Evolutionary conservation across 2,329 filamentous ascomycete species (phyloP).

Genomic region (Aspergillus alliaceus): DNA sequence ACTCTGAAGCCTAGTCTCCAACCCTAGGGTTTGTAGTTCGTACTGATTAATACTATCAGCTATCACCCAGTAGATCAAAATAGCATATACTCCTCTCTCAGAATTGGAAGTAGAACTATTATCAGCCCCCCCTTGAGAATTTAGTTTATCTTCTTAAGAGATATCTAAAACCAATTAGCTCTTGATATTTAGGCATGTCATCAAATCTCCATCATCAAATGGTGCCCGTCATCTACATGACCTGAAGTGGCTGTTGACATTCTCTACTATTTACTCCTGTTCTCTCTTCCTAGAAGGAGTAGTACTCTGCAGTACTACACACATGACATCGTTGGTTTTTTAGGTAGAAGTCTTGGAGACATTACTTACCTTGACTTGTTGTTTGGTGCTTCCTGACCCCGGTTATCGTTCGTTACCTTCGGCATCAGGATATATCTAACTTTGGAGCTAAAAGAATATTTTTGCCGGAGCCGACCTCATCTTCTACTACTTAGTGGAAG

Average conservation of each 20-base stretch:
- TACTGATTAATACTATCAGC: too few relatives aligned
- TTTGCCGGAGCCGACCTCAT: constrained; percentile 2
- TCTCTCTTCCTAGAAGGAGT: too few relatives aligned
- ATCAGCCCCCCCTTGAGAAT: not conserved
- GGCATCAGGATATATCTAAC: not conserved
- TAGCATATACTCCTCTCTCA: not conserved
- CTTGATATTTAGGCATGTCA: not conserved
- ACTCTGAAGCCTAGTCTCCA: not conserved
- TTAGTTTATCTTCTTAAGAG: not conserved
- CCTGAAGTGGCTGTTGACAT: not conserved
- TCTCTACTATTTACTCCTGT: not conserved
- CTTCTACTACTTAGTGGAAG: not conserved
- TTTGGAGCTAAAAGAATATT: not conserved
- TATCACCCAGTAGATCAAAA: not conserved
- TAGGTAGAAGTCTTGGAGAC: not conserved
- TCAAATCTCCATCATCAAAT: not conserved
- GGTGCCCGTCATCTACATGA: not conserved
- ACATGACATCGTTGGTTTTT: too few relatives aligned
- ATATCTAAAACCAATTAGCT: not conserved
- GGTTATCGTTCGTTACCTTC: not conserved
- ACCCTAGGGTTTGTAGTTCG: too few relatives aligned
- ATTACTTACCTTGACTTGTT: not conserved
- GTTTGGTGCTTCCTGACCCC: not conserved
- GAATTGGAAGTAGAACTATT: not conserved
- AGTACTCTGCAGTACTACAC: too few relatives aligned